These are phyloP conservation scores for Fusarium buxicola DNA, from an alignment of 2,329 filamentous ascomycete genomes.

Conservation along the genomic window DNA sequence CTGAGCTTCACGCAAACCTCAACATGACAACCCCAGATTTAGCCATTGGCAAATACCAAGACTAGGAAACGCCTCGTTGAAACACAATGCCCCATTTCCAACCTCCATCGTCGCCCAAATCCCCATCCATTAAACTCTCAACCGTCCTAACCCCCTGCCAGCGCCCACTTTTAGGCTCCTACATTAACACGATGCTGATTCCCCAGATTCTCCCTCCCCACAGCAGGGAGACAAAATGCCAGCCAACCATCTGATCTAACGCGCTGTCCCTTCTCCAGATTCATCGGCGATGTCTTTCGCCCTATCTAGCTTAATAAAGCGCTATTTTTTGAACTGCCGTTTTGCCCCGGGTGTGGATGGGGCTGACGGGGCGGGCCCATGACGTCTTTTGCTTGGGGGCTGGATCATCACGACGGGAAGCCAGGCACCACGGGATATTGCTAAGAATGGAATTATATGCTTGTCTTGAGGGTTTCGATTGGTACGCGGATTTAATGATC, in stretches of 20 bases:
- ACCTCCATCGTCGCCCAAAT: not conserved
- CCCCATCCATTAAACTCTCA: not conserved
- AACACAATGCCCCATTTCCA: not conserved
- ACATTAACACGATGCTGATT: slow-evolving; percentile 33
- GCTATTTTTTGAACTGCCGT: slow-evolving; percentile 5
- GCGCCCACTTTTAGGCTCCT: slow-evolving; percentile 28
- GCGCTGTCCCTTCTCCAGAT: slow-evolving; percentile 11
- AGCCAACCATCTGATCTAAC: too few relatives aligned
- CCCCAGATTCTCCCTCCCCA: slow-evolving; percentile 16
- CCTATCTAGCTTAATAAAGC: too few relatives aligned
- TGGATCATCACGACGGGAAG: not conserved
- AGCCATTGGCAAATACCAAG: not conserved
- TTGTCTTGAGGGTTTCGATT: not conserved
- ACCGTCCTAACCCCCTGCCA: not conserved
- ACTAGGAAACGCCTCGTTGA: not conserved
- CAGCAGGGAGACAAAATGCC: too few relatives aligned
- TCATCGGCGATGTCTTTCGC: not conserved
- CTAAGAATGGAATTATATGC: not conserved
- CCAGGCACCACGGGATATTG: not conserved
- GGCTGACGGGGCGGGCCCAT: not conserved
- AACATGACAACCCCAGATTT: not conserved
- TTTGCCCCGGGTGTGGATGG: not conserved
- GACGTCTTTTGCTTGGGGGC: slow-evolving; percentile 2
- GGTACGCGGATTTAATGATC: not conserved
- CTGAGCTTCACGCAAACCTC: not conserved